Conservation (phyloP, 208 protist genomes). For the Blechomonas ayalai region DNA sequence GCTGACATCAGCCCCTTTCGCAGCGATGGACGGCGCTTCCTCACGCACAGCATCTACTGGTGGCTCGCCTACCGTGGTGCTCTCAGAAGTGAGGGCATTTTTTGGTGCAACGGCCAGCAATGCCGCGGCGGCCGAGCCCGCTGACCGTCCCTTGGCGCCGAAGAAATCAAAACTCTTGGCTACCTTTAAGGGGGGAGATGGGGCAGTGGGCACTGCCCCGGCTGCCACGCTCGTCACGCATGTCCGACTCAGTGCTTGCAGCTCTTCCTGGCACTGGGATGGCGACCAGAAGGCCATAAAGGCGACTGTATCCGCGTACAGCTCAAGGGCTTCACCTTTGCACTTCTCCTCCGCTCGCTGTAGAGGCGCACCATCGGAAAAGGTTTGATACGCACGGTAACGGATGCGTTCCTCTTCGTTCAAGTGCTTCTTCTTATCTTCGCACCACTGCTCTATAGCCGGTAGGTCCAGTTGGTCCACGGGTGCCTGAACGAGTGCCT, state of each 20-base stretch:
- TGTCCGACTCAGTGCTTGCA: conserved; percentile 11
- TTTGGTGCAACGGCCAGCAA: conserved; percentile 24
- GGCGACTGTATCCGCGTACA: conserved; percentile 45
- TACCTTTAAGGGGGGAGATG: neutral
- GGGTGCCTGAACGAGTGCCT: conserved; percentile 42
- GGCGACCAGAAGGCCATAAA: conserved; percentile 60
- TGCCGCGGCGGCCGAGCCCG: conserved; percentile 22
- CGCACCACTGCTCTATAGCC: conserved; percentile 58
- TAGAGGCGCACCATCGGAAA: conserved; percentile 20
- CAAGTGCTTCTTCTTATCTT: conserved; percentile 42
- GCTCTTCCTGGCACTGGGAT: conserved; percentile 7
- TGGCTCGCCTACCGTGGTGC: no score
- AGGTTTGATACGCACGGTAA: conserved; percentile 61
- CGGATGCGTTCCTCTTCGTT: conserved; percentile 73
- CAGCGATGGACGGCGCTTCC: no score
- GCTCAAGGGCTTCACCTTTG: no score
- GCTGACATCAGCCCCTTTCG: neutral
- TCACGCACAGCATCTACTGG: no score
- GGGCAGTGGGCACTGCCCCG: neutral
- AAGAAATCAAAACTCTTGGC: no score
- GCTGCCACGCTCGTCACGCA: neutral
- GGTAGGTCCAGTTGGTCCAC: conserved; percentile 70
- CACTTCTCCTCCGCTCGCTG: no score
- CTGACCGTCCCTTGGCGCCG: conserved; percentile 6
- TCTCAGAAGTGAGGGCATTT: neutral